Percentiles rank a stretch among this genome's conserved stretches.
Evolutionary conservation across 1,284 basidiomycete species (phyloP).

Genomic region (Boletellus dicymbophilus): DNA sequence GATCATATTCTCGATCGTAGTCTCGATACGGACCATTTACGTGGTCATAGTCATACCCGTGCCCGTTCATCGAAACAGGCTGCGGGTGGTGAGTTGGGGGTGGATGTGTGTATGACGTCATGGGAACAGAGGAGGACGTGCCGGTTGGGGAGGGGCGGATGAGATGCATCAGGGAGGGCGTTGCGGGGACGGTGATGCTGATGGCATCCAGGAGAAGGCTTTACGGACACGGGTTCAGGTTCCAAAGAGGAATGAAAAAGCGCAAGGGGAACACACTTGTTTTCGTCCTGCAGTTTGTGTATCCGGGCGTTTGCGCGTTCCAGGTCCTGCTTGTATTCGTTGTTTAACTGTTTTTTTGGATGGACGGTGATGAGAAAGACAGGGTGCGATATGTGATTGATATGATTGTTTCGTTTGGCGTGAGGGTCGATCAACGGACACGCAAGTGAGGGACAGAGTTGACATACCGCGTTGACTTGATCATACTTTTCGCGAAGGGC

Average conservation of each 20-base stretch:
- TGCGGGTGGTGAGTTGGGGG: constrained; percentile 5
- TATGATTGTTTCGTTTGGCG: not conserved
- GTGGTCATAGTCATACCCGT: constrained; percentile 23
- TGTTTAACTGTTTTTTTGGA: constrained; percentile 39
- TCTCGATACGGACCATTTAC: constrained; percentile 31
- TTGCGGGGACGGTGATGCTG: constrained; percentile 31
- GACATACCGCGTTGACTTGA: constrained; percentile 48
- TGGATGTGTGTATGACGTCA: constrained; percentile 19
- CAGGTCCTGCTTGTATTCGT: constrained; percentile 46
- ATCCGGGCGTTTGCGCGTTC: constrained; percentile 49
- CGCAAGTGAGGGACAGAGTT: not conserved
- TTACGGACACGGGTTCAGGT: not conserved
- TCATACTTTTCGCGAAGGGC: constrained; percentile 55
- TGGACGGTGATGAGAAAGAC: not conserved
- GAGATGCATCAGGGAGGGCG: constrained; percentile 33
- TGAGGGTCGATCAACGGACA: not conserved
- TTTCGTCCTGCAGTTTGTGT: constrained; percentile 57
- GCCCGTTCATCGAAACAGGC: constrained; percentile 24
- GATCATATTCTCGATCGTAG: constrained; percentile 27
- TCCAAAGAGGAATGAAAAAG: not conserved
- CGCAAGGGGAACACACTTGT: constrained; percentile 44
- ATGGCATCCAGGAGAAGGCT: constrained; percentile 37
- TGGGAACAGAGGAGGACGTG: constrained; percentile 18
- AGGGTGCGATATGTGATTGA: too few species aligned
- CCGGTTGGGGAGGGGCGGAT: constrained; percentile 28